Conservation (phyloP, 208 protist species). For the Leishmania tropica region DNA sequence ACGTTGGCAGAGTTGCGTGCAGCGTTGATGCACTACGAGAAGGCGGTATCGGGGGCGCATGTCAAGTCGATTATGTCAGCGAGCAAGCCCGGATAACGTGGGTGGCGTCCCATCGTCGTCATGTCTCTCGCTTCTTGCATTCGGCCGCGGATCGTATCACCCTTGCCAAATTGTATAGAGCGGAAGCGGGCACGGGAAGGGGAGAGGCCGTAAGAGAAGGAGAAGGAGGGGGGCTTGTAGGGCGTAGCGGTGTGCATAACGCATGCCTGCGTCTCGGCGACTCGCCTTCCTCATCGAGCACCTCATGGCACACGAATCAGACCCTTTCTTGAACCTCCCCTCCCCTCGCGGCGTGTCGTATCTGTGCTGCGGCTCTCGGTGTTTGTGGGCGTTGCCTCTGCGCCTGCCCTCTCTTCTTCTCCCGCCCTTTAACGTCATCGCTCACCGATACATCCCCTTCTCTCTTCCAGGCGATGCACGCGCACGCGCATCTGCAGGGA, state of each 20-base stretch:
- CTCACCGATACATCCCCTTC: no score
- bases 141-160: neutral
- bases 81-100: constrained; percentile 17
- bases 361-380: neutral
- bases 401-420: neutral
- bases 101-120: neutral
- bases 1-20: constrained; percentile 43
- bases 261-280: neutral
- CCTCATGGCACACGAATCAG: neutral
- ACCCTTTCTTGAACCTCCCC: neutral
- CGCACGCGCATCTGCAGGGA: no score
- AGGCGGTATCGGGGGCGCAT: constrained; percentile 50
- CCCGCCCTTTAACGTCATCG: no score
- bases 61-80: constrained; percentile 65
- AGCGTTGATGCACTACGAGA: constrained; percentile 42
- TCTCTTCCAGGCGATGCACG: no score
- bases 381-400: neutral
- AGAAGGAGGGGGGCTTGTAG: neutral
- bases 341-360: neutral
- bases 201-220: neutral
- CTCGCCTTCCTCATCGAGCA: neutral
- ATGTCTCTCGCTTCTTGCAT: no score
- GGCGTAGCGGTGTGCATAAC: neutral
- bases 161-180: neutral
- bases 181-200: neutral